A percentile compares a stretch with the other conserved stretches of the same genome.
phyloP scores from a whole-genome alignment of 2,329 filamentous ascomycete genomes.

The Aspergillus tamarii region DNA sequence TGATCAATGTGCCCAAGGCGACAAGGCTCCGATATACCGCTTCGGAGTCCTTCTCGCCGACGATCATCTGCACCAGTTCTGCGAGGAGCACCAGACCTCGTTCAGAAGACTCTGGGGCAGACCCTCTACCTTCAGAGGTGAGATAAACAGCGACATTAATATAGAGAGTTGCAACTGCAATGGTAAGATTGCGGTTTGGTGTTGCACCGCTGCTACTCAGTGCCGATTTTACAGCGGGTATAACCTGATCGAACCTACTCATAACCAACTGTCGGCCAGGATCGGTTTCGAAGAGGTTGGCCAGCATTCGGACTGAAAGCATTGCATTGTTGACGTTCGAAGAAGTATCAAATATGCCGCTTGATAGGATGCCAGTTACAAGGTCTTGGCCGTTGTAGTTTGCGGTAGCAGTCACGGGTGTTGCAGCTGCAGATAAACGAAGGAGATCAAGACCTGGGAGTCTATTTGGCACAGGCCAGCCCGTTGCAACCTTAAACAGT shows the following conservation, averaged over 20 bases:
- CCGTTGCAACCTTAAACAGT: slow-evolving; percentile 71
- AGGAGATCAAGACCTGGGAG: slow-evolving; percentile 85
- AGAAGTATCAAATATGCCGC: slow-evolving; percentile 61
- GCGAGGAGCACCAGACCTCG: slow-evolving; percentile 60
- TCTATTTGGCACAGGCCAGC: slow-evolving; percentile 79
- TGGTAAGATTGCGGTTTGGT: slow-evolving; percentile 75
- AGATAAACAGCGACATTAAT: slow-evolving; percentile 84
- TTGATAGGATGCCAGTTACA: slow-evolving; percentile 61
- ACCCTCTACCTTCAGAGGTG: slow-evolving; percentile 48
- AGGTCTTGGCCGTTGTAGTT: slow-evolving; percentile 60
- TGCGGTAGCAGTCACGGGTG: slow-evolving; percentile 66
- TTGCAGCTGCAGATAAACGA: slow-evolving; percentile 74
- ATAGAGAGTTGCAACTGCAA: slow-evolving; percentile 78
- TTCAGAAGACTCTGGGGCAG: slow-evolving; percentile 48
- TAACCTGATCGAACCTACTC: slow-evolving; percentile 61
- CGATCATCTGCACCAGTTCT: slow-evolving; percentile 65
- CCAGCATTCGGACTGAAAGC: slow-evolving; percentile 79
- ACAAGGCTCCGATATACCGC: slow-evolving; percentile 82
- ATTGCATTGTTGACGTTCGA: slow-evolving; percentile 80
- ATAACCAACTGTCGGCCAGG: slow-evolving; percentile 70
- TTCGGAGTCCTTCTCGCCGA: slow-evolving; percentile 73
- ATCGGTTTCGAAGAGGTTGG: slow-evolving; percentile 78
- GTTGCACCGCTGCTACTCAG: slow-evolving; percentile 55
- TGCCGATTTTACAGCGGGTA: slow-evolving; percentile 66
- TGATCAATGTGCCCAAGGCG: slow-evolving; percentile 76